A percentile compares a stretch with the other conserved stretches of the same genome.
phyloP scores from a whole-genome alignment of 805 yeast genomes.

The Cyberlindnera bimundalis region DNA sequence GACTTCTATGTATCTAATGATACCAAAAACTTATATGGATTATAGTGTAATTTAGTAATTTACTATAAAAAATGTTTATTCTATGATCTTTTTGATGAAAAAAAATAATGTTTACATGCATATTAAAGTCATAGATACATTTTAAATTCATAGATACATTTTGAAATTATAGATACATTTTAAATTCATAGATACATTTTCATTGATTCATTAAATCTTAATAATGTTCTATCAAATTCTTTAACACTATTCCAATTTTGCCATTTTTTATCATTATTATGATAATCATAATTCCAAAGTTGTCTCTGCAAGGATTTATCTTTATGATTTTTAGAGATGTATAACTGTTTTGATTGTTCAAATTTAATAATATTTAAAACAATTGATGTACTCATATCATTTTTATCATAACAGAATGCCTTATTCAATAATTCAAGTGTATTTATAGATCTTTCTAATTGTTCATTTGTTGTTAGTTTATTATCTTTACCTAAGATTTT shows the following conservation, averaged over 20 bases:
- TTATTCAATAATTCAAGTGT: constrained; percentile 11
- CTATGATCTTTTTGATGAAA: too few relatives aligned
- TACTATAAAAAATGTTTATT: too few relatives aligned
- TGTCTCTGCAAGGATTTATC: constrained; percentile 1
- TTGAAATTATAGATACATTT: too few relatives aligned
- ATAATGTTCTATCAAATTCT: constrained; percentile 14
- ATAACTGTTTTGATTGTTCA: constrained; percentile 12
- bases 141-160: too few relatives aligned
- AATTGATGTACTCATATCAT: constrained; percentile 1
- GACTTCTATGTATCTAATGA: too few relatives aligned
- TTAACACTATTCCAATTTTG: constrained; percentile 7
- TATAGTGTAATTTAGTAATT: too few relatives aligned
- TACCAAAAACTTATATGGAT: too few relatives aligned
- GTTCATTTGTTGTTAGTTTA: not conserved
- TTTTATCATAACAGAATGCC: constrained; percentile 11
- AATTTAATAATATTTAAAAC: constrained; percentile 12
- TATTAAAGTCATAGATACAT: not conserved
- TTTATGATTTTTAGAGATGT: constrained; percentile 2
- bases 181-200: constrained; percentile 6
- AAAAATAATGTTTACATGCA: too few relatives aligned
- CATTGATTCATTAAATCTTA: constrained; percentile 17
- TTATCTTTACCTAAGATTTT: not conserved
- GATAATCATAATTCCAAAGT: constrained; percentile 7
- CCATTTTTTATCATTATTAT: constrained; percentile 4
- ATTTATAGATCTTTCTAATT: constrained; percentile 7